Percentiles rank a stretch among this genome's conserved stretches.
Conservation (phyloP, 176 grass and related monocot genomes). For the Metroxylon sagu region DNA sequence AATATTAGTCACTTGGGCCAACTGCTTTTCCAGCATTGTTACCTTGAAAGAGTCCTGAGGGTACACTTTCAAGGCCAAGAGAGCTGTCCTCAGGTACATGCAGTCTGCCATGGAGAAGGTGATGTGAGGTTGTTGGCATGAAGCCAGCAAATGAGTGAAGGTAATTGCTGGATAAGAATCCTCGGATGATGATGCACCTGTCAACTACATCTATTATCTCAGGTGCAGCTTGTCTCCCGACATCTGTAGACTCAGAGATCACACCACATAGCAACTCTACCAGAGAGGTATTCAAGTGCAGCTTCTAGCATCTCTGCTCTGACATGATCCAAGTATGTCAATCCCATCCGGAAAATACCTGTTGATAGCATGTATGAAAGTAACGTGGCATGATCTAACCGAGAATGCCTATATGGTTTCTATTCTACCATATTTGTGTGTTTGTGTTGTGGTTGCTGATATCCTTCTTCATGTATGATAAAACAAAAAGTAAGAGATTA, state of each 20-base stretch:
- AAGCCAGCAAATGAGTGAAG: constrained; percentile 20
- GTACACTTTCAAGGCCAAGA: constrained; percentile 25
- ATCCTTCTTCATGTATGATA: too few relatives aligned
- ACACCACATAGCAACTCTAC: constrained; percentile 36
- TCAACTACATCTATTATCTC: constrained; percentile 36
- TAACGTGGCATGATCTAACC: too few relatives aligned
- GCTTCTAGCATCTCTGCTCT: constrained; percentile 38
- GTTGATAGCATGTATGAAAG: too few relatives aligned
- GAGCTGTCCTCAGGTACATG: constrained; percentile 30
- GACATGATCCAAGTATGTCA: constrained; percentile 34
- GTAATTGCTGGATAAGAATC: constrained; percentile 37
- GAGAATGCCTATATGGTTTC: too few relatives aligned
- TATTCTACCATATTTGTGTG: too few relatives aligned
- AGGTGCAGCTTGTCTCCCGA: constrained; percentile 7
- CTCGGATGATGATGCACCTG: constrained; percentile 41
- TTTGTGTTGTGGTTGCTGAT: too few relatives aligned
- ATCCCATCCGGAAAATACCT: constrained; percentile 50
- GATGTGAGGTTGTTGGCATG: constrained; percentile 10
- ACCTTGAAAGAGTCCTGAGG: constrained; percentile 25
- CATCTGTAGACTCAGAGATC: constrained; percentile 45
- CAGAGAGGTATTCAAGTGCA: constrained; percentile 36
- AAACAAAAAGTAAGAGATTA: too few relatives aligned
- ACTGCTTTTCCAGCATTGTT: constrained; percentile 38
- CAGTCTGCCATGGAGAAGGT: constrained; percentile 24
- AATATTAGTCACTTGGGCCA: constrained; percentile 15